Base-by-base conservation (phyloP, 2,329 filamentous ascomycete genomes). In the Colletotrichum higginsianum region DNA sequence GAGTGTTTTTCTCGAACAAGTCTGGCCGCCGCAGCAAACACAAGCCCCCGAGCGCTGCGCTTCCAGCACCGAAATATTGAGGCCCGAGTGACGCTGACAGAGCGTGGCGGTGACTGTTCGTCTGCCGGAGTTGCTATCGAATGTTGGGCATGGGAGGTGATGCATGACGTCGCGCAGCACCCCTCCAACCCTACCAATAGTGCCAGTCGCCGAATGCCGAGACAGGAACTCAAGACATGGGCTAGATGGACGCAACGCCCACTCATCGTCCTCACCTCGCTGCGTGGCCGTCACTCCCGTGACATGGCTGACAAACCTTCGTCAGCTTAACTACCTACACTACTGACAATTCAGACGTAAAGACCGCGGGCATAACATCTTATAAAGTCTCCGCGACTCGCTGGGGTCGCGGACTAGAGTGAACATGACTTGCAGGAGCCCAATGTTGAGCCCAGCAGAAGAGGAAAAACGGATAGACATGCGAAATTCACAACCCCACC, bases 111-210 rank as follows among this genome's bases (percentile, higher is more conserved):
- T 56, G 55, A 66, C 67, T 30, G 44, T 21, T 42, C 3, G n/a
- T 50, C 46, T 38, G 11, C 16, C 23, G 4, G 11, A 40, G 53
- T 40, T 46, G 40, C 40, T 46, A 52, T 63, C 52, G 57, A 58
- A 49, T 13, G 44, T 61, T 57, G 56, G 50, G 49, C 67, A 69
- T 61, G 52, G 52, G 57, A 35, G 23, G 50, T 26, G 16, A 46
- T 69, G 61, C 66, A 72, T 72, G 66, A 72, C 70, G 70, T 72
- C 53, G 66, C 35, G 15, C n/a, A 13, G 30, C 60, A 55, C 21
- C 26, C 38, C 26, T 69, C 50, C 38, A 26, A 15, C 26, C 16
- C 47, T 47, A 30, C 18, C 61, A 53, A 38, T 11, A 38, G 35
- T 8, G 35, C 35, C 35, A 38, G 35, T 38, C 35, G 66, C 69